Percentiles rank a stretch among this genome's conserved stretches.
Conservation (phyloP, 768 basidiomycete genomes). For the Rhodotorula paludigena region DNA sequence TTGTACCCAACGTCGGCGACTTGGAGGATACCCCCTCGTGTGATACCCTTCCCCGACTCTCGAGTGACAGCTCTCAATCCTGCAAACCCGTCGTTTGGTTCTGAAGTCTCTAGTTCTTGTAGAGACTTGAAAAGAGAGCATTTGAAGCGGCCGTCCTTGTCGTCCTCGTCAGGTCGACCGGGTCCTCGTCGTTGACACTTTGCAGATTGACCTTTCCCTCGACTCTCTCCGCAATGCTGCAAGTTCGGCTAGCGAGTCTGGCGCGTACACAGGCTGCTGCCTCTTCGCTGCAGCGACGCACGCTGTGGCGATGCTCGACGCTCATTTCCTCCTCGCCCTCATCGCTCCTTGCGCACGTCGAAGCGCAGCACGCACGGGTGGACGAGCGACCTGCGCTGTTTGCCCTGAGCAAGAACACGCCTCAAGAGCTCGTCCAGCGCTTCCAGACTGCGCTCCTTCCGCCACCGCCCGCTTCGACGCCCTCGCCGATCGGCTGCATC, state of each 20-base stretch:
- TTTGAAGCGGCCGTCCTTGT: no score
- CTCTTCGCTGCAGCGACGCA: background rate
- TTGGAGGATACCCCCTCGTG: no score
- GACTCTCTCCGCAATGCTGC: background rate
- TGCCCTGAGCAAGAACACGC: conserved; percentile 33
- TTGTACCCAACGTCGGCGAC: no score
- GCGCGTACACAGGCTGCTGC: rapidly evolving
- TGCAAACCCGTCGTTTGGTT: no score
- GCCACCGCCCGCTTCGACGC: background rate
- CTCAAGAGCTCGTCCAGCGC: conserved; percentile 9
- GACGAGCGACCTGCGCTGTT: background rate
- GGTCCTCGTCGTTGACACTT: no score
- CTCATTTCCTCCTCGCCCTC: conserved; percentile 5
- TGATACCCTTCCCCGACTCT: no score
- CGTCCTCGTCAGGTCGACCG: no score
- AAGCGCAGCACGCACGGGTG: background rate
- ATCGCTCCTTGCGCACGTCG: conserved; percentile 12
- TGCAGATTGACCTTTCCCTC: no score
- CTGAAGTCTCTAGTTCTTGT: no score
- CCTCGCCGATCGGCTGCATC: conserved; percentile 14
- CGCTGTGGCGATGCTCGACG: conserved; percentile 23
- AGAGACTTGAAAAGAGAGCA: no score
- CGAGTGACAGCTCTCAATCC: no score
- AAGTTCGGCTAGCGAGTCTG: no score
- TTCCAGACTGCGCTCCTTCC: background rate